A percentile compares a stretch with the other conserved stretches of the same genome.
Evolutionary conservation across 2,329 filamentous ascomycete species (phyloP).

Genomic region (Colletotrichum spaethianum): DNA sequence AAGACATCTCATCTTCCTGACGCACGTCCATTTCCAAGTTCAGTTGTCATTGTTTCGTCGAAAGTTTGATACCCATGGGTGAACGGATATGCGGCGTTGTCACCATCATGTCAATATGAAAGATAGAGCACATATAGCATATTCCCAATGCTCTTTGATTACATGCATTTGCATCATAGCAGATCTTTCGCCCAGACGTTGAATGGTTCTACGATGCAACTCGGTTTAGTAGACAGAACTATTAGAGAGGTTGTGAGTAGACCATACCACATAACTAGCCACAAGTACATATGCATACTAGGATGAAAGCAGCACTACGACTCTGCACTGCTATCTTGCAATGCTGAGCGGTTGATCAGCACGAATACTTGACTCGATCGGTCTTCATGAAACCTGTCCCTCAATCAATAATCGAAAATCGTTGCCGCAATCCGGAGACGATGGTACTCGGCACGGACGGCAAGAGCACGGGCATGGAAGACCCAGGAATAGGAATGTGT

Average conservation of each 20-base stretch:
- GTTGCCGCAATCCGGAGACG: conserved; percentile 1
- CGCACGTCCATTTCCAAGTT: neutral
- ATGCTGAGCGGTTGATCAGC: neutral
- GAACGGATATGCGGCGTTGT: neutral
- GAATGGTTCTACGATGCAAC: no score
- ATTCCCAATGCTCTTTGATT: no score
- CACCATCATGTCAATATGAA: neutral
- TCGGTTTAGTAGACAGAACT: neutral
- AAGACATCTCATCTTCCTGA: neutral
- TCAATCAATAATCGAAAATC: neutral
- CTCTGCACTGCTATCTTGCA: neutral
- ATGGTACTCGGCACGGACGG: neutral
- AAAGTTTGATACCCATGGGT: neutral
- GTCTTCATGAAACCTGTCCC: neutral
- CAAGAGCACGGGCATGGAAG: conserved; percentile 5
- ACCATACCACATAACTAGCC: no score
- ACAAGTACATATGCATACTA: neutral
- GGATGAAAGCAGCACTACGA: neutral
- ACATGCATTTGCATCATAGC: neutral
- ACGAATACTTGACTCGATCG: neutral
- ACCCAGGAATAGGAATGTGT: conserved; percentile 1
- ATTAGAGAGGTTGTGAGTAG: no score
- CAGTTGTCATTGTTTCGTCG: conserved; percentile 1
- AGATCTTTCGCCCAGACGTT: no score
- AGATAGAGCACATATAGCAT: neutral